Evolutionary conservation across 257 asterid species (phyloP).

Genomic region (Solanum tarijense): DNA sequence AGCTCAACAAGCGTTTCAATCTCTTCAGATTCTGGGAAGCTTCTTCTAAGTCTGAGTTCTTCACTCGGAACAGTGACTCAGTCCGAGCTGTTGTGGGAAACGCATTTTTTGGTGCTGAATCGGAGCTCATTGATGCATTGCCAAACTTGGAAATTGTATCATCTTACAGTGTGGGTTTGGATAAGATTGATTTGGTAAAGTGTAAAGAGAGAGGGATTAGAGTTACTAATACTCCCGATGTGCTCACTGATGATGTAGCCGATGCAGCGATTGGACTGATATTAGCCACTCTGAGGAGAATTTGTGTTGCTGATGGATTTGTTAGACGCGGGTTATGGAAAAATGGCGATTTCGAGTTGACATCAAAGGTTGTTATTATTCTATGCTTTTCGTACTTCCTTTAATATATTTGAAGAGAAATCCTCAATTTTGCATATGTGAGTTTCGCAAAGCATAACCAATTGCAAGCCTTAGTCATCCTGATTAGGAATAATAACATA

Average conservation of each 20-base stretch:
- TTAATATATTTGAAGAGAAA: not conserved
- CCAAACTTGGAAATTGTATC: slow-evolving; percentile 64
- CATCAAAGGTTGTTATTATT: slow-evolving; percentile 30
- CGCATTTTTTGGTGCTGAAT: slow-evolving; percentile 47
- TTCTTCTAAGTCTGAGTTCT: slow-evolving; percentile 16
- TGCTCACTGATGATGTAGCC: slow-evolving; percentile 72
- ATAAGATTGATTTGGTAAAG: slow-evolving; percentile 52
- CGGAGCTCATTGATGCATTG: slow-evolving; percentile 43
- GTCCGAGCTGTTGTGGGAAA: slow-evolving; percentile 50
- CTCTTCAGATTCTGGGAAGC: slow-evolving; percentile 51
- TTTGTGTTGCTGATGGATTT: slow-evolving; percentile 38
- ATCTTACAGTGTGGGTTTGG: slow-evolving; percentile 63
- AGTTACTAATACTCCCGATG: slow-evolving; percentile 85
- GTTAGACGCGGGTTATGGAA: slow-evolving; percentile 47
- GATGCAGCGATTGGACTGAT: slow-evolving; percentile 51
- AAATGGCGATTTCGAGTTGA: slow-evolving; percentile 26
- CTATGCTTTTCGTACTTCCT: not conserved
- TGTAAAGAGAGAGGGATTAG: slow-evolving; percentile 60
- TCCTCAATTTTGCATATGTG: not conserved
- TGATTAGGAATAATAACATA: not conserved
- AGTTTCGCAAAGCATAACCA: not conserved
- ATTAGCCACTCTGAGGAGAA: slow-evolving; percentile 39
- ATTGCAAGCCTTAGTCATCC: not conserved
- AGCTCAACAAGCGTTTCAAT: slow-evolving; percentile 52
- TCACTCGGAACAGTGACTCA: slow-evolving; percentile 24